A percentile compares a stretch with the other conserved stretches of the same genome.
Conservation (phyloP, 305 asterid genomes). For the Fraxinus paxiana region DNA sequence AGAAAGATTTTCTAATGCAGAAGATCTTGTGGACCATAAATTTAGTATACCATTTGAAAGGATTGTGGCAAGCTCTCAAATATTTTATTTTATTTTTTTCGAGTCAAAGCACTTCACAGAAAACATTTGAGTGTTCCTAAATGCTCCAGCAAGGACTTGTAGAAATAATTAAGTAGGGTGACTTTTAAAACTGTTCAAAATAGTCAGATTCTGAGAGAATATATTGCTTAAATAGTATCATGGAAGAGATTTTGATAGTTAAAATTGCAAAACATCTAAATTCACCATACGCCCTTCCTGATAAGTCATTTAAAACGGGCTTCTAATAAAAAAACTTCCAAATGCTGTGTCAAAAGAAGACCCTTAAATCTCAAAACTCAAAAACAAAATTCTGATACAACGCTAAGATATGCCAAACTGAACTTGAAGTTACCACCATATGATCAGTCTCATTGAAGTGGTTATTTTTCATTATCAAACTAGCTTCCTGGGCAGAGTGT, state of each 20-base stretch:
- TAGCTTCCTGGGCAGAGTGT: background rate
- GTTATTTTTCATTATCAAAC: background rate
- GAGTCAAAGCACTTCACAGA: background rate
- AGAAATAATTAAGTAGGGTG: background rate
- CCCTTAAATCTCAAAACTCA: background rate
- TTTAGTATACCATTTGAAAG: background rate
- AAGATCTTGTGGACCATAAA: background rate
- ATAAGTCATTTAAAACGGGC: background rate
- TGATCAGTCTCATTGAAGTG: constrained; percentile 3
- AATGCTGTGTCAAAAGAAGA: background rate
- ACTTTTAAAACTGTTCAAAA: background rate
- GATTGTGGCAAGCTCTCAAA: background rate
- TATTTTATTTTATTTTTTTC: background rate
- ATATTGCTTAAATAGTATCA: background rate
- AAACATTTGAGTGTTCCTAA: background rate
- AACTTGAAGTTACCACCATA: background rate
- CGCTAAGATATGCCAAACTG: background rate
- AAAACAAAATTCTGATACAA: background rate
- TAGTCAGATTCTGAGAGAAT: background rate
- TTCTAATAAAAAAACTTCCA: background rate
- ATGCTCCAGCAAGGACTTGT: background rate
- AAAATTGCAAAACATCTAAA: background rate
- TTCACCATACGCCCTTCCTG: background rate
- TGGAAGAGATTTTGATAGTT: background rate
- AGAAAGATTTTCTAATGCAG: background rate